Base-by-base conservation (phyloP, 768 basidiomycete species). In the Phylloporus sp. region DNA sequence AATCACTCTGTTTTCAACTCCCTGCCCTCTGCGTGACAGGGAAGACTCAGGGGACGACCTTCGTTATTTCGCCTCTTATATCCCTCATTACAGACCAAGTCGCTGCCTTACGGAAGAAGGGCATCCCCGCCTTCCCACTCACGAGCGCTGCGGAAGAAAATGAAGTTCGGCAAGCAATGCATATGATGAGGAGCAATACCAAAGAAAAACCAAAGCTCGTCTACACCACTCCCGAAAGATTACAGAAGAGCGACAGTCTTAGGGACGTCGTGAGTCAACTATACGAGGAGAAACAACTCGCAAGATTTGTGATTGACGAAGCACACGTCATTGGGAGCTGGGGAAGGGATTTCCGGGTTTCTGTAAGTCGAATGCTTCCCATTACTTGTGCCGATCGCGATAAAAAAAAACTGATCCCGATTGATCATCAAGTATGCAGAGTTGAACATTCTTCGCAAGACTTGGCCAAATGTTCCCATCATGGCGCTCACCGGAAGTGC, bases 401-500 rank as follows among this genome's bases (percentile, higher is more conserved):
- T n/a, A n/a, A n/a, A n/a, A 40, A 28, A 36, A 34, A 29, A 38
- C 20, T n/a, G 44, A 51, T 50, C 31, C 54, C 64, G 47, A 57
- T 43, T 44, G 49, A 32, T 24, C 15, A 38, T 27, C 51, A 54
- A 95, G 88, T 92, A 92, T 65, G 77, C 80, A 47, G 71, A 76
- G 24, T 73, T 97, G 34, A 80, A 80, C 13, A 67, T 74, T 28
- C 77, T 97, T 31, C 86, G 94, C 40, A 72, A 78, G 13, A 80
- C 81, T 15, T 97, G 82, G 71, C 89, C 91, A 0, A 68, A 77
- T 7, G 78, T 93, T 0, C 95, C 97, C 0, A 88, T 98, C 60
- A 97, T 97, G 82, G 97, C 97, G 0, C 77, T 98, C 41, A 99
- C 97, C 0, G 97, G 94, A 7, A 99, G 95, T 1, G 97, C 95